Percentiles rank a stretch among this genome's conserved stretches.
These are phyloP conservation scores for Coemansia sp. DNA, from an alignment of 192 early-diverging fungal species.

Conservation along the genomic window DNA sequence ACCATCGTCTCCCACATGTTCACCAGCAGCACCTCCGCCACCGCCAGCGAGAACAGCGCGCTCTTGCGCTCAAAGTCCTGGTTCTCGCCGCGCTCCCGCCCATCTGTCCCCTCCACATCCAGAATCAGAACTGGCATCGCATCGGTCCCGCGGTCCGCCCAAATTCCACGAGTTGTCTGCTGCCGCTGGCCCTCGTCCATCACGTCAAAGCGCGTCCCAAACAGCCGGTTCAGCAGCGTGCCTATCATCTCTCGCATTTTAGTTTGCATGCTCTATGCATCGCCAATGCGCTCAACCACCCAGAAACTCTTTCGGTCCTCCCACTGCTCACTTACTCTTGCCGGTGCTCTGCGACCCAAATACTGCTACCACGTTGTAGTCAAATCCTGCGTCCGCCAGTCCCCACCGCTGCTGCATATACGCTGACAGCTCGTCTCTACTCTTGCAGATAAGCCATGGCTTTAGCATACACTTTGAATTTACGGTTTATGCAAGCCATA, in stretches of 20 bases:
- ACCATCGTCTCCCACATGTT: constrained; percentile 99
- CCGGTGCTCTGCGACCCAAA: constrained; percentile 99
- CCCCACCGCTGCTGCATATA: constrained; percentile 84
- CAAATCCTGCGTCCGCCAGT: constrained; percentile 81
- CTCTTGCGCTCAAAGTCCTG: constrained; percentile 99
- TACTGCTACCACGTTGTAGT: constrained; percentile 96
- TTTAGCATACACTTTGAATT: neutral
- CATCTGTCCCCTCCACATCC: constrained; percentile 99
- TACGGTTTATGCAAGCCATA: neutral
- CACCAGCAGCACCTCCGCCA: constrained; percentile 90
- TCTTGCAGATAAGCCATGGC: neutral
- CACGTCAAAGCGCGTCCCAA: constrained; percentile 93
- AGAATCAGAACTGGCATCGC: constrained; percentile 80
- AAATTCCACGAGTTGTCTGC: constrained; percentile 99
- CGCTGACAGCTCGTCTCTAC: constrained; percentile 66
- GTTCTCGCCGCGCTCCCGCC: constrained; percentile 96
- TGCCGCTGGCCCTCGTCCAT: constrained; percentile 84
- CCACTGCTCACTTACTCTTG: constrained; percentile 82
- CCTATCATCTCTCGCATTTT: constrained; percentile 30
- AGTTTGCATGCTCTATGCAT: constrained; percentile 2
- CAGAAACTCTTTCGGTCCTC: neutral
- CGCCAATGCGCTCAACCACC: no score
- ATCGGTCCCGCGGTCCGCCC: constrained; percentile 83
- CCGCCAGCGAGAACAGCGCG: constrained; percentile 95
- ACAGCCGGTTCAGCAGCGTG: constrained; percentile 94